Percentiles rank a stretch among this genome's conserved stretches.
Evolutionary conservation across 139 green algal species (phyloP).

Genomic region (Volvox africanus): DNA sequence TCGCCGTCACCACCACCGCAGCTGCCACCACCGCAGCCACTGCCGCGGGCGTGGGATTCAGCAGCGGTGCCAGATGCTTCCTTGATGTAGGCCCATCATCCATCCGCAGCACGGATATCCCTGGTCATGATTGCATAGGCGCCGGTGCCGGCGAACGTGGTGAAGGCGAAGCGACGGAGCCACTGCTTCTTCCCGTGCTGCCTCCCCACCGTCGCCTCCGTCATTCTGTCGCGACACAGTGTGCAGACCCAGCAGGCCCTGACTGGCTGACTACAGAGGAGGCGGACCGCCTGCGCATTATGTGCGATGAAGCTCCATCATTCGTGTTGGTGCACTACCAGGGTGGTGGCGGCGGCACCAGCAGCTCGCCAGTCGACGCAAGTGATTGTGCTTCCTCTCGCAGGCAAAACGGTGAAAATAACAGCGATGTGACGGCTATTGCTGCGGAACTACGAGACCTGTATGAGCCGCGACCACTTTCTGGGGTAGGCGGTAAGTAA

Average conservation of each 20-base stretch:
- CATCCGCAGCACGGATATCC: neutral
- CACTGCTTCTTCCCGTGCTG: neutral
- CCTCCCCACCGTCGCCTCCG: conserved; percentile 25
- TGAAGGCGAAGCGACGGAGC: neutral
- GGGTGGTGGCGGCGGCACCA: neutral
- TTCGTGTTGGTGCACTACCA: neutral
- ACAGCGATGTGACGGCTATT: neutral
- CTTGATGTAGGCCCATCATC: neutral
- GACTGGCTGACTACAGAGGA: conserved; percentile 42
- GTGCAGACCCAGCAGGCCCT: conserved; percentile 29
- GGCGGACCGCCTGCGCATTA: conserved; percentile 32
- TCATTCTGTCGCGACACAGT: conserved; percentile 33
- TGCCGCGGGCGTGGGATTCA: neutral
- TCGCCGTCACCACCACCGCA: neutral
- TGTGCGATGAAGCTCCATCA: conserved; percentile 33
- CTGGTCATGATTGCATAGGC: neutral
- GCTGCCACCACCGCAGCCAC: neutral
- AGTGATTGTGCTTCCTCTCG: neutral
- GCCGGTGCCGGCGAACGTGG: neutral
- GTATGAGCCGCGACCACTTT: conserved; percentile 31
- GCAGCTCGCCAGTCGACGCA: neutral
- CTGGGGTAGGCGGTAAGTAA: neutral
- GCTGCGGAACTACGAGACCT: neutral
- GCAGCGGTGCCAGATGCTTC: neutral
- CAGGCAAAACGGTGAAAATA: neutral